phyloP scores from a whole-genome alignment of 192 early-diverging fungal genomes.

The Mortierella hygrophila region DNA sequence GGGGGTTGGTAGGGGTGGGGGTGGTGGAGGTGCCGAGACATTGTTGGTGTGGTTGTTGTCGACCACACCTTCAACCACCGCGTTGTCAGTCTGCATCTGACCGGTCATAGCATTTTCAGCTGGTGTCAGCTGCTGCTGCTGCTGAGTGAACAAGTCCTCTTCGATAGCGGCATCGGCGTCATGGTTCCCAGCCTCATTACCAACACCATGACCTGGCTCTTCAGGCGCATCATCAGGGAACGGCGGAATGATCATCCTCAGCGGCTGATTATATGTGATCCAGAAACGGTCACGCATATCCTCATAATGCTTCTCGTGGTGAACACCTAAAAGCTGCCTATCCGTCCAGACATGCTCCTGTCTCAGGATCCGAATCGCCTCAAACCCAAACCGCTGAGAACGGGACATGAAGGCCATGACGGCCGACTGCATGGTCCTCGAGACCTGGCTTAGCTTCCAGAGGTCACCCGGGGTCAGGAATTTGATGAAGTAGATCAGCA shows the following conservation, averaged over 20 bases:
- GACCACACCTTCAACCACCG: not conserved
- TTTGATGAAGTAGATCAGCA: slow-evolving; percentile 12
- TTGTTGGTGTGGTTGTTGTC: not conserved
- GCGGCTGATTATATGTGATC: not conserved
- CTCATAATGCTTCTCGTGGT: slow-evolving; percentile 4
- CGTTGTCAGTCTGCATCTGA: not conserved
- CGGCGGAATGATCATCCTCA: not conserved
- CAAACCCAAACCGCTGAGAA: slow-evolving; percentile 8
- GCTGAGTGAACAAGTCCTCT: not conserved
- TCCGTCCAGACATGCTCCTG: not conserved
- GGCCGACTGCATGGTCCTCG: not conserved
- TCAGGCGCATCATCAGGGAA: not conserved
- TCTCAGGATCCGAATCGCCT: not conserved
- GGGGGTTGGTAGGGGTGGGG: not conserved
- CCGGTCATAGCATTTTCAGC: not conserved
- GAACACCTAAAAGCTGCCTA: not conserved
- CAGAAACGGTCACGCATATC: not conserved
- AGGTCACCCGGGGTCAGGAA: slow-evolving; percentile 18
- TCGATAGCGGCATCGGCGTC: not conserved
- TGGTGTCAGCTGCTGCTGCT: not conserved
- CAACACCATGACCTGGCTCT: not conserved
- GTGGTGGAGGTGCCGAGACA: not conserved
- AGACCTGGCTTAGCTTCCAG: slow-evolving; percentile 18
- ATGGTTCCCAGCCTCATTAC: not conserved
- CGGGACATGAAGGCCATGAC: slow-evolving; percentile 2